Percentiles rank a stretch among this genome's conserved stretches.
Evolutionary conservation across 2,329 filamentous ascomycete genomes (phyloP).

Genomic region (Epichloe sp.): DNA sequence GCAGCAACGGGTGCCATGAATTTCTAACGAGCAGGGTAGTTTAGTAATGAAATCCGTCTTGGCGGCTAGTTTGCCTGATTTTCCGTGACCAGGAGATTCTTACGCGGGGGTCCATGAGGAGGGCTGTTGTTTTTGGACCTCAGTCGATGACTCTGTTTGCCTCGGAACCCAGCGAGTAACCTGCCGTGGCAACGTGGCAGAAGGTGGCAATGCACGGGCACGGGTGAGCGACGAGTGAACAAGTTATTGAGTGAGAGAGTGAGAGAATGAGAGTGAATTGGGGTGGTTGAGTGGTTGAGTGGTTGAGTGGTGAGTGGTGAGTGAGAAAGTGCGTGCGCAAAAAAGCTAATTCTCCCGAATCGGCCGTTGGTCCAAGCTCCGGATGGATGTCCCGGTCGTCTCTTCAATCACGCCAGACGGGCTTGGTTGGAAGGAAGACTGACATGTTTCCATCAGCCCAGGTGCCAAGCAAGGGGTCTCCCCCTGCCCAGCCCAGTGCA

Average conservation of each 20-base stretch:
- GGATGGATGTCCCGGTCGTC: no score
- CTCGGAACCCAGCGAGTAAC: no score
- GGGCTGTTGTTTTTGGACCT: neutral
- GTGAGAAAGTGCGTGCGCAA: neutral
- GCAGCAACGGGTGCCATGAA: constrained; percentile 38
- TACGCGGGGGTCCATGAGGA: constrained; percentile 18
- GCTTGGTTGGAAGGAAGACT: no score
- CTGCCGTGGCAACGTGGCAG: no score
- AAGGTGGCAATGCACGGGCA: neutral
- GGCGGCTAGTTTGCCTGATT: neutral
- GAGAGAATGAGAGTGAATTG: neutral
- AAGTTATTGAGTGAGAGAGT: neutral
- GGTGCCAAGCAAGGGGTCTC: no score
- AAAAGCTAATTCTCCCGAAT: neutral
- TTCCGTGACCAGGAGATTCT: neutral
- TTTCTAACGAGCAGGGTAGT: constrained; percentile 17
- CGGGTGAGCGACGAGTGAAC: neutral
- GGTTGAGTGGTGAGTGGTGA: neutral
- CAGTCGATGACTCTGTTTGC: no score
- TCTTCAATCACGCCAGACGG: no score
- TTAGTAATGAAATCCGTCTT: neutral
- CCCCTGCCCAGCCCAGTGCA: neutral
- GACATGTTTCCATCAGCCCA: no score
- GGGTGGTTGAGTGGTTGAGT: neutral
- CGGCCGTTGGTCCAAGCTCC: neutral